Conservation (phyloP, 2,329 filamentous ascomycete species). For the Microcera coccophila region DNA sequence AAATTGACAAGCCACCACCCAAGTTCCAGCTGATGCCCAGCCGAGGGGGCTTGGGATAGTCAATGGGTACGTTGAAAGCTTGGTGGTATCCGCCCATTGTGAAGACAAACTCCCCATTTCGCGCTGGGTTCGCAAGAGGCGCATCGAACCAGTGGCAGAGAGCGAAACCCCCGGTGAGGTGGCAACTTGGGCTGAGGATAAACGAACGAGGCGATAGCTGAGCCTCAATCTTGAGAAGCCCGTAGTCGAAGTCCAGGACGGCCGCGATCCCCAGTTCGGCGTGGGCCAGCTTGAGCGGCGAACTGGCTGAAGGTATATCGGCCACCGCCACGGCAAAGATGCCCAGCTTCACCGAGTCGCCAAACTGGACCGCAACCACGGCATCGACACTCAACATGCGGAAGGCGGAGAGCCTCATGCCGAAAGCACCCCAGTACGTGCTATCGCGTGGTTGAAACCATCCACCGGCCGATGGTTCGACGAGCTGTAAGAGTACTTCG, state of each 20-base stretch:
- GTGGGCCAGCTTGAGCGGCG: slow-evolving; percentile 28
- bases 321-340: slow-evolving; percentile 32
- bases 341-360: slow-evolving; percentile 29
- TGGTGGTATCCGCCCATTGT: slow-evolving; percentile 44
- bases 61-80: slow-evolving; percentile 29
- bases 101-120: slow-evolving; percentile 42
- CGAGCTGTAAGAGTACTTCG: slow-evolving; percentile 1
- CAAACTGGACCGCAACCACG: slow-evolving; percentile 34
- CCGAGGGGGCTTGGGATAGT: slow-evolving; percentile 37
- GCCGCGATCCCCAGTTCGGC: slow-evolving; percentile 37
- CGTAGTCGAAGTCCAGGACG: slow-evolving; percentile 33
- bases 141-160: slow-evolving; percentile 38
- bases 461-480: slow-evolving; percentile 5
- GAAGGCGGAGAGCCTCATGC: slow-evolving; percentile 37
- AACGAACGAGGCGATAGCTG: slow-evolving; percentile 39
- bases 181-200: slow-evolving; percentile 37
- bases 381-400: slow-evolving; percentile 35
- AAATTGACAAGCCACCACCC: slow-evolving; percentile 29
- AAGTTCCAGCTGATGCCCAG: slow-evolving; percentile 38
- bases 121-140: slow-evolving; percentile 10
- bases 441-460: slow-evolving; percentile 32
- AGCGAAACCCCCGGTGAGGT: slow-evolving; percentile 41
- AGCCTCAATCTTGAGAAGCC: slow-evolving; percentile 35
- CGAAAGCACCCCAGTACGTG: slow-evolving; percentile 37
- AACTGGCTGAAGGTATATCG: slow-evolving; percentile 25